Conservation (phyloP, 2,329 filamentous ascomycete genomes). For the Trichoderma polysporum region DNA sequence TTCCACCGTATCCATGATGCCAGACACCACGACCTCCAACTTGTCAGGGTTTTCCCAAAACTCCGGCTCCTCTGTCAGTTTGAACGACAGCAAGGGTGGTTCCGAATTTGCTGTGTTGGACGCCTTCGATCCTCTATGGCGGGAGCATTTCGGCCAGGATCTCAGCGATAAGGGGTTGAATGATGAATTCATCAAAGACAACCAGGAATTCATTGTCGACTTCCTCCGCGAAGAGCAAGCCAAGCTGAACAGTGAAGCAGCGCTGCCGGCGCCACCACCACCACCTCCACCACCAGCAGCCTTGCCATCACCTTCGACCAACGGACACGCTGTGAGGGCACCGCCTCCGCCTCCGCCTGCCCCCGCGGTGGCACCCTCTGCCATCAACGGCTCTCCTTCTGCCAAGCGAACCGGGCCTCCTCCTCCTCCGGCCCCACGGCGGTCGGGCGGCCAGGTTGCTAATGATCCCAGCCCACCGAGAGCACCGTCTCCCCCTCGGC, state of each 20-base stretch:
- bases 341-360: constrained; percentile 36
- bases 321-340: constrained; percentile 37
- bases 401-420: constrained; percentile 31
- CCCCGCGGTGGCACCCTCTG: constrained; percentile 16
- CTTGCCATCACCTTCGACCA: constrained; percentile 31
- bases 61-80: constrained; percentile 46
- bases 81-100: constrained; percentile 44
- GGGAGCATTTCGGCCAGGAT: constrained; percentile 65
- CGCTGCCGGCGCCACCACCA: constrained; percentile 13
- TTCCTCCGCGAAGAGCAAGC: constrained; percentile 60
- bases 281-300: constrained; percentile 21
- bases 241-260: constrained; percentile 28
- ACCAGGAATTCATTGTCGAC: constrained; percentile 67
- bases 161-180: constrained; percentile 62
- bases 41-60: constrained; percentile 37
- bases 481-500: constrained; percentile 56
- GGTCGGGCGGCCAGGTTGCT: constrained; percentile 56
- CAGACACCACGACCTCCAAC: constrained; percentile 54
- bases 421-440: constrained; percentile 51
- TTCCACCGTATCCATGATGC: constrained; percentile 56
- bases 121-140: constrained; percentile 64
- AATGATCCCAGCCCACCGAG: constrained; percentile 71
- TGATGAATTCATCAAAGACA: constrained; percentile 66
- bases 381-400: constrained; percentile 14
- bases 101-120: constrained; percentile 64